phyloP scores from a whole-genome alignment of 1,139 yeast genomes.

The Candida dubliniensis region DNA sequence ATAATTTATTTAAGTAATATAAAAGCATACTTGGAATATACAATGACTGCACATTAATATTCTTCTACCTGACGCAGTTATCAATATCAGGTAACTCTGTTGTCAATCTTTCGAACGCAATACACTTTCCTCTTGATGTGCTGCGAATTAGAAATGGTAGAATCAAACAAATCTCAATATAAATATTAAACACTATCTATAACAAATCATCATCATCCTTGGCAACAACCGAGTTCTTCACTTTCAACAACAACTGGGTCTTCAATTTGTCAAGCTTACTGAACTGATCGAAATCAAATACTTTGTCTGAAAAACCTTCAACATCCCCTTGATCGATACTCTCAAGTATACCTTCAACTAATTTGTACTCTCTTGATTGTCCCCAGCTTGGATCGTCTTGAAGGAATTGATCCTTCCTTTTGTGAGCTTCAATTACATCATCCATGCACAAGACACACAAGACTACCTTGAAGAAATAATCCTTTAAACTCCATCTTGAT shows the following conservation, averaged over 20 bases:
- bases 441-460: constrained; percentile 80
- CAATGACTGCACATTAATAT: no score
- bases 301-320: constrained; percentile 70
- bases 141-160: no score
- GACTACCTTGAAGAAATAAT: constrained; percentile 81
- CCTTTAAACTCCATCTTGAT: constrained; percentile 90
- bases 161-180: background rate
- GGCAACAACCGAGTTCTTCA: constrained; percentile 71
- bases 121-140: background rate
- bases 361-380: constrained; percentile 73
- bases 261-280: constrained; percentile 89
- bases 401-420: constrained; percentile 61
- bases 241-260: constrained; percentile 79
- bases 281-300: constrained; percentile 85
- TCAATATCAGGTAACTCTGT: background rate
- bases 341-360: constrained; percentile 63
- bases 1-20: no score
- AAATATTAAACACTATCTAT: constrained; percentile 3
- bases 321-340: constrained; percentile 79
- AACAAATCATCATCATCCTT: constrained; percentile 63
- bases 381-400: constrained; percentile 79
- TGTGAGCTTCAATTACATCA: constrained; percentile 83
- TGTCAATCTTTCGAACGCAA: background rate
- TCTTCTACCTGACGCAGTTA: no score
- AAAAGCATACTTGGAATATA: no score